Percentiles rank a stretch among this genome's conserved stretches.
These are phyloP conservation scores for Wallacemonas sp. DNA, from an alignment of 208 protist species.

Conservation along the genomic window DNA sequence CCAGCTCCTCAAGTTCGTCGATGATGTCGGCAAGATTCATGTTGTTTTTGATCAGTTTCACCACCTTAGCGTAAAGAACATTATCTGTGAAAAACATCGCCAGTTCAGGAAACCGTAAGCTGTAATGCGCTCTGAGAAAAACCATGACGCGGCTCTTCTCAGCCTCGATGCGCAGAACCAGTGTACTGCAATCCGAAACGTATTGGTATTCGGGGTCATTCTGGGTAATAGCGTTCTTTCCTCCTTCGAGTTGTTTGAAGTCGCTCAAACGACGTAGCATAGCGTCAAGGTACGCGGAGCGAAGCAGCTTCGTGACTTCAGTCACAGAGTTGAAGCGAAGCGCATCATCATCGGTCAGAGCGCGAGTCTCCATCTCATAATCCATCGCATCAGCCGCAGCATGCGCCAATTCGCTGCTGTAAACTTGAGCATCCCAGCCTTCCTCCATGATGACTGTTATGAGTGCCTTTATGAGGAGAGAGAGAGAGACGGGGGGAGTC, in stretches of 20 bases:
- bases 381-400: conserved; percentile 19
- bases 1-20: conserved; percentile 72
- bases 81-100: conserved; percentile 86
- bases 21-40: conserved; percentile 72
- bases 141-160: conserved; percentile 89
- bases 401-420: neutral
- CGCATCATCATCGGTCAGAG: conserved; percentile 74
- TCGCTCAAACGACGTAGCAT: conserved; percentile 77
- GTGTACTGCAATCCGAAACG: conserved; percentile 84
- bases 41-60: conserved; percentile 83
- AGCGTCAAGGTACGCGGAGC: conserved; percentile 69
- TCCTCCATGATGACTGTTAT: conserved; percentile 36
- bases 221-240: conserved; percentile 80
- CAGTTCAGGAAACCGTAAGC: conserved; percentile 85
- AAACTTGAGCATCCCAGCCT: conserved; percentile 55
- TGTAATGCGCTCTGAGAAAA: conserved; percentile 88
- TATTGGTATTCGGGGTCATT: conserved; percentile 90
- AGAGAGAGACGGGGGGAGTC: no score
- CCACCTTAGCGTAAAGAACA: conserved; percentile 84
- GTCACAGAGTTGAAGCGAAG: conserved; percentile 80
- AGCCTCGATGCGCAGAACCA: conserved; percentile 87
- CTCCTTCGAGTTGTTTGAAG: conserved; percentile 57
- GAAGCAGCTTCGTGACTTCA: conserved; percentile 77
- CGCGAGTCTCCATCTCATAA: conserved; percentile 26
- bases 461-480: neutral